Conservation (phyloP, 768 basidiomycete genomes). For the Strobilomyces echinocephalus region DNA sequence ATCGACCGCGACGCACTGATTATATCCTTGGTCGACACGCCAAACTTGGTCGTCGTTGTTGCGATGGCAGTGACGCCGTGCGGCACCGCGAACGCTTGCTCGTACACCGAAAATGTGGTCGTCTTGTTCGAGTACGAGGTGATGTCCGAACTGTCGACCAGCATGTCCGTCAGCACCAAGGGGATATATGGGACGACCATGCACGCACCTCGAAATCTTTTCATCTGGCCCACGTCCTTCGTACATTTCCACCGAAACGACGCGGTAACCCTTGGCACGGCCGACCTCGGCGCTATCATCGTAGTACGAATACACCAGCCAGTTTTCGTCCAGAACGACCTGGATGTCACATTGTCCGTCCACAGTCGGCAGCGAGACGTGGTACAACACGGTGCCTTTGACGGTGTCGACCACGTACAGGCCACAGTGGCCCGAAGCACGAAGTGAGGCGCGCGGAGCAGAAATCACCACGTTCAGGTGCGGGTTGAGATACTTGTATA, state of each 20-base stretch:
- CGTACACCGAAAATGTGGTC: constrained; percentile 50
- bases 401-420: constrained; percentile 76
- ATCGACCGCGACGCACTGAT: constrained; percentile 53
- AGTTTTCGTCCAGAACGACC: constrained; percentile 77
- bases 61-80: constrained; percentile 63
- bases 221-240: constrained; percentile 68
- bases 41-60: constrained; percentile 80
- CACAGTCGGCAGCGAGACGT: constrained; percentile 46
- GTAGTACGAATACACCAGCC: constrained; percentile 87
- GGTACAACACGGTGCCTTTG: constrained; percentile 75
- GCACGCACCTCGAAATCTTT: constrained; percentile 63
- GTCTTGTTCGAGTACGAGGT: constrained; percentile 53
- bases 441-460: constrained; percentile 21
- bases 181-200: background rate
- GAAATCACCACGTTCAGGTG: constrained; percentile 69
- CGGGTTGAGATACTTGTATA: constrained; percentile 94
- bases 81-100: constrained; percentile 69
- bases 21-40: constrained; percentile 81
- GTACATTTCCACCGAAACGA: constrained; percentile 86
- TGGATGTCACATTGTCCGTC: constrained; percentile 57
- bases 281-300: constrained; percentile 49
- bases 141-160: constrained; percentile 42
- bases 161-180: background rate
- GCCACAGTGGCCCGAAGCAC: constrained; percentile 40
- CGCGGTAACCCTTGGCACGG: constrained; percentile 58